A percentile compares a stretch with the other conserved stretches of the same genome.
Evolutionary conservation across 2,329 filamentous ascomycete species (phyloP).

Genomic region (Arthroderma sp.): DNA sequence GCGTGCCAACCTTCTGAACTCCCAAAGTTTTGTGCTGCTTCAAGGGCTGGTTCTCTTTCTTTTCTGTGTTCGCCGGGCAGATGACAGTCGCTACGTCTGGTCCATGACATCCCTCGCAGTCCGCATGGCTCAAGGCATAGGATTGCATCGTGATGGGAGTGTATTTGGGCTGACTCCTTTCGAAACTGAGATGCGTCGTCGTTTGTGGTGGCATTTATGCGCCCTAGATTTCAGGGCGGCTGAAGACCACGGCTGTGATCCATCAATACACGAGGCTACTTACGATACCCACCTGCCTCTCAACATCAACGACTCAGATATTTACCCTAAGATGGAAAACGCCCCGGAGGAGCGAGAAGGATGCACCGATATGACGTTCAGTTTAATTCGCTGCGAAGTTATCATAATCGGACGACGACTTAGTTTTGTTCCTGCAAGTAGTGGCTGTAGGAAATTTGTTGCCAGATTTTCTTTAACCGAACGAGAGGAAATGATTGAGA

Average conservation of each 20-base stretch:
- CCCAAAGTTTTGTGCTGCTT: conserved; percentile 47
- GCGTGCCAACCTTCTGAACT: conserved; percentile 48
- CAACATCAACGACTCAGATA: conserved; percentile 41
- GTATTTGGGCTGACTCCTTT: conserved; percentile 35
- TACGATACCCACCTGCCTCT: conserved; percentile 37
- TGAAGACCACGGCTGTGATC: conserved; percentile 38
- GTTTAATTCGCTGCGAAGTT: conserved; percentile 42
- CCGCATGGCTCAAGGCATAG: conserved; percentile 33
- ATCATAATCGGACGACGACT: conserved; percentile 30
- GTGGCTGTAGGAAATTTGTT: conserved; percentile 11
- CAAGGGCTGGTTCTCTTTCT: conserved; percentile 52
- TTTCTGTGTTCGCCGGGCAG: conserved; percentile 33
- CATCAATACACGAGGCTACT: conserved; percentile 29
- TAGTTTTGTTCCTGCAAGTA: conserved; percentile 22
- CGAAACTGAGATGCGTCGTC: conserved; percentile 40
- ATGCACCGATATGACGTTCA: conserved; percentile 42
- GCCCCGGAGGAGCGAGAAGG: conserved; percentile 37
- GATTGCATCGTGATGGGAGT: conserved; percentile 39
- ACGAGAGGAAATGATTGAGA: conserved; percentile 36
- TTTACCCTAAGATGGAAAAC: conserved; percentile 36
- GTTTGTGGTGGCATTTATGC: conserved; percentile 39
- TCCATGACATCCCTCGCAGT: conserved; percentile 30
- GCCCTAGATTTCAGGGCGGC: conserved; percentile 36
- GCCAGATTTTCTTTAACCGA: conserved; percentile 17
- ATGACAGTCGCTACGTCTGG: conserved; percentile 32